Evolutionary conservation across 352 stramenopile species (phyloP).

Genomic region (Globisporangium spinosum): DNA sequence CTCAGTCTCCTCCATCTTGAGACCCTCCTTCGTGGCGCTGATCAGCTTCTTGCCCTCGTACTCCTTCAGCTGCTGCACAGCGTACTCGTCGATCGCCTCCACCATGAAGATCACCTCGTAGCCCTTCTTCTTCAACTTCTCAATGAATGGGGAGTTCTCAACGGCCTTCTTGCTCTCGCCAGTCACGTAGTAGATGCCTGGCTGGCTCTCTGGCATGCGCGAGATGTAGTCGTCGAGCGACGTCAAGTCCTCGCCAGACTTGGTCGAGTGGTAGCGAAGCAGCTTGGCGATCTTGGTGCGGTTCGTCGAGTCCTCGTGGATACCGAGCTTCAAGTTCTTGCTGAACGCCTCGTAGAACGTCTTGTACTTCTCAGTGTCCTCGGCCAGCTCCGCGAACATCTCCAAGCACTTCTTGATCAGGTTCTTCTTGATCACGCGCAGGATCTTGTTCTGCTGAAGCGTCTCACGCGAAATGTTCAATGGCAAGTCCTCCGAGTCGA

Average conservation of each 20-base stretch:
- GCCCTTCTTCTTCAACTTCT: slow-evolving; percentile 99
- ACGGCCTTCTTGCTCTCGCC: slow-evolving; percentile 99
- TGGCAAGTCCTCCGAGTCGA: slow-evolving; percentile 99
- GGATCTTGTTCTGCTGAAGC: slow-evolving; percentile 99
- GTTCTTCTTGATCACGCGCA: slow-evolving; percentile 99
- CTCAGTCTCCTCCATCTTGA: slow-evolving; percentile 95
- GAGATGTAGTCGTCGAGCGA: slow-evolving; percentile 99
- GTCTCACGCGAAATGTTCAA: slow-evolving; percentile 99
- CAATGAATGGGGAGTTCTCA: slow-evolving; percentile 99
- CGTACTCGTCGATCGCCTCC: slow-evolving; percentile 99
- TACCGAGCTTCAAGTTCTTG: slow-evolving; percentile 99
- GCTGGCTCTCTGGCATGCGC: slow-evolving; percentile 95
- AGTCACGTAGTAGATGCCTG: slow-evolving; percentile 99
- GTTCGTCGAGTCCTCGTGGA: slow-evolving; percentile 99
- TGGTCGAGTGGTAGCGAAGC: slow-evolving; percentile 98
- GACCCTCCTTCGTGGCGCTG: slow-evolving; percentile 96
- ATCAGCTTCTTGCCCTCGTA: slow-evolving; percentile 99
- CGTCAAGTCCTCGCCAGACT: slow-evolving; percentile 96
- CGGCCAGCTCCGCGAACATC: slow-evolving; percentile 98
- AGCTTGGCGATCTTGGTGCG: slow-evolving; percentile 99
- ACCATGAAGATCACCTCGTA: slow-evolving; percentile 99
- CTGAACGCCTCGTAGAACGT: slow-evolving; percentile 99
- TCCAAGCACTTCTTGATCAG: slow-evolving; percentile 99
- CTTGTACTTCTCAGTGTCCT: slow-evolving; percentile 97
- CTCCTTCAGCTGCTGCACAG: slow-evolving; percentile 99